These are phyloP conservation scores for Gonapodya sp. DNA, from an alignment of 192 early-diverging fungal species.

Conservation along the genomic window DNA sequence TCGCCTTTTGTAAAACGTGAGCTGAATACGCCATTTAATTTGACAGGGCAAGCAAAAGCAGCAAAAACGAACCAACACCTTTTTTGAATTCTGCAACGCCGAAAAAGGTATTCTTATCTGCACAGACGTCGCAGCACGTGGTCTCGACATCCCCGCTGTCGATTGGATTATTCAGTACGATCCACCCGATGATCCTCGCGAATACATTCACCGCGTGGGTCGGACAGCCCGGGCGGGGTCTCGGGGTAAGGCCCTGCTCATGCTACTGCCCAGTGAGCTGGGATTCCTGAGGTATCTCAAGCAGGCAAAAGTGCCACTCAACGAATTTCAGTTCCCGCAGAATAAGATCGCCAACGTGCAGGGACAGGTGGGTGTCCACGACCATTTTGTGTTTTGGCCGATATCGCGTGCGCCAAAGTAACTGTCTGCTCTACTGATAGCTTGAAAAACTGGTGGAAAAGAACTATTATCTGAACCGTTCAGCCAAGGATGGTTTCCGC, in stretches of 20 bases:
- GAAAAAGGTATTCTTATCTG: constrained; percentile 86
- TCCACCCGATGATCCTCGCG: constrained; percentile 98
- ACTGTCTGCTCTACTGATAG: constrained; percentile 22
- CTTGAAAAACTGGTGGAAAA: constrained; percentile 95
- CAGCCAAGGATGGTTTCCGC: constrained; percentile 90
- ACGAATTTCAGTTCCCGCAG: constrained; percentile 97
- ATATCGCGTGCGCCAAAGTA: too few relatives aligned
- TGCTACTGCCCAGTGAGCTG: constrained; percentile 86
- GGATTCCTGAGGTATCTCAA: constrained; percentile 95
- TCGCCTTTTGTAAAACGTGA: too few relatives aligned
- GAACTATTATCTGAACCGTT: constrained; percentile 96
- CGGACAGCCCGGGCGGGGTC: constrained; percentile 91
- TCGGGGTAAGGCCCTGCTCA: constrained; percentile 83
- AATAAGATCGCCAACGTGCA: constrained; percentile 96
- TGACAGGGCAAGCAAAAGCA: constrained; percentile 85
- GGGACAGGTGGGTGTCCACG: constrained; percentile 39
- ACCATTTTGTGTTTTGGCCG: constrained; percentile 8
- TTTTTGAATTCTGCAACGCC: constrained; percentile 98
- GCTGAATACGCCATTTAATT: too few relatives aligned
- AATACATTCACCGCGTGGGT: constrained; percentile 92
- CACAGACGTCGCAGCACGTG: constrained; percentile 96
- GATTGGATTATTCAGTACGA: constrained; percentile 99
- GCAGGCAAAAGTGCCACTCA: constrained; percentile 95
- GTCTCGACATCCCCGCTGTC: constrained; percentile 93
- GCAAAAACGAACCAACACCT: constrained; percentile 95